These are phyloP conservation scores for Phytopythium litorale DNA, from an alignment of 352 stramenopile genomes.

Conservation along the genomic window DNA sequence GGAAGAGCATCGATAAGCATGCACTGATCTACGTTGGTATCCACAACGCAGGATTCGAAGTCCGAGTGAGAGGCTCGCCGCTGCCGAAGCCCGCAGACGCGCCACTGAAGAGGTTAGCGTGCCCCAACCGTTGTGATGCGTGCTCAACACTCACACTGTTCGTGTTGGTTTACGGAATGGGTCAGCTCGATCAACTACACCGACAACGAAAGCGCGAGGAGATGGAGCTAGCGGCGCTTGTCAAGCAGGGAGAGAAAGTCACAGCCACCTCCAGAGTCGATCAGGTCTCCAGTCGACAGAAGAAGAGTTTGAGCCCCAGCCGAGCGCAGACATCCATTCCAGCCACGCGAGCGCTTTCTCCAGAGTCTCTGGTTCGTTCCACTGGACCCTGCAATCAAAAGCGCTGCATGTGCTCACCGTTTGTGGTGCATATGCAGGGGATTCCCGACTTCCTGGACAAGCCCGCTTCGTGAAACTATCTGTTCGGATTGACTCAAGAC, in stretches of 20 bases:
- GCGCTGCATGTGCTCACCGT: no score
- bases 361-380: not conserved
- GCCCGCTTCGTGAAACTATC: no score
- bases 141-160: not conserved
- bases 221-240: conserved; percentile 13
- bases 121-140: not conserved
- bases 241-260: conserved; percentile 1
- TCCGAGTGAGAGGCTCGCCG: conserved; percentile 23
- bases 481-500: no score
- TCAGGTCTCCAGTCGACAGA: not conserved
- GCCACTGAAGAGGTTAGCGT: conserved; percentile 21
- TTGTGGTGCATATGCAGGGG: not conserved
- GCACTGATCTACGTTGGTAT: not conserved
- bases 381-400: not conserved
- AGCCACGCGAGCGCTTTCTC: not conserved
- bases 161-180: not conserved
- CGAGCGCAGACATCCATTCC: not conserved
- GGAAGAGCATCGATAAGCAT: not conserved
- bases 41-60: conserved; percentile 18
- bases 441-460: not conserved
- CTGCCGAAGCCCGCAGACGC: conserved; percentile 21
- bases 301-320: not conserved
- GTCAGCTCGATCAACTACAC: not conserved
- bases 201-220: conserved; percentile 9
- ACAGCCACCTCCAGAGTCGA: not conserved